A percentile compares a stretch with the other conserved stretches of the same genome.
Evolutionary conservation across 345 rosid species (phyloP).

Genomic region (Pistacia integerrima): DNA sequence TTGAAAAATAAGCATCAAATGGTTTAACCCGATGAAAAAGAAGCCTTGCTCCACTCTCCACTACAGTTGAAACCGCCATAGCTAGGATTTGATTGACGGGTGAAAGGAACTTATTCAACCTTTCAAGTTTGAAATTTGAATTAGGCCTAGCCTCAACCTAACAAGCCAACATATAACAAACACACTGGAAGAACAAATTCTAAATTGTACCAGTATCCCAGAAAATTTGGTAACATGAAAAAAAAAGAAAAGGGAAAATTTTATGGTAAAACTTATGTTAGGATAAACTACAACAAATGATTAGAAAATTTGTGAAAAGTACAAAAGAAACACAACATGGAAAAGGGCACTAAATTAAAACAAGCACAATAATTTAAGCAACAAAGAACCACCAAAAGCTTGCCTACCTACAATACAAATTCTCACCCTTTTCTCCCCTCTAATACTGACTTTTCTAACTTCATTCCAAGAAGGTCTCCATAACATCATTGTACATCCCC

Average conservation of each 20-base stretch:
- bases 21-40: not conserved
- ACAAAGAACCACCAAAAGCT: conserved; percentile 18
- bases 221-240: not conserved
- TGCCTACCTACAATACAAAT: conserved; percentile 37
- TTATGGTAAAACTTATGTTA: conserved; percentile 21
- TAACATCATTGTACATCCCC: conserved; percentile 69
- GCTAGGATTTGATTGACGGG: conserved; percentile 7
- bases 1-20: no score
- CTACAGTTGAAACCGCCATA: not conserved
- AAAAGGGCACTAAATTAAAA: conserved; percentile 18
- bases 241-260: no score
- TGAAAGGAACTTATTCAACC: not conserved
- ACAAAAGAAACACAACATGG: conserved; percentile 14
- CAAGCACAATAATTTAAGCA: conserved; percentile 20
- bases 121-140: not conserved
- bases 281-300: conserved; percentile 33
- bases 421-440: conserved; percentile 1
- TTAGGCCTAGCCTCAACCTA: not conserved
- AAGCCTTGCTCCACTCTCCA: not conserved
- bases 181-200: no score
- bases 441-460: not conserved
- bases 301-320: conserved; percentile 15
- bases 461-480: conserved; percentile 89
- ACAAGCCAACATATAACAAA: not conserved
- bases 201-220: not conserved